phyloP scores from a whole-genome alignment of 2,329 filamentous ascomycete genomes.

The Acarospora socialis region DNA sequence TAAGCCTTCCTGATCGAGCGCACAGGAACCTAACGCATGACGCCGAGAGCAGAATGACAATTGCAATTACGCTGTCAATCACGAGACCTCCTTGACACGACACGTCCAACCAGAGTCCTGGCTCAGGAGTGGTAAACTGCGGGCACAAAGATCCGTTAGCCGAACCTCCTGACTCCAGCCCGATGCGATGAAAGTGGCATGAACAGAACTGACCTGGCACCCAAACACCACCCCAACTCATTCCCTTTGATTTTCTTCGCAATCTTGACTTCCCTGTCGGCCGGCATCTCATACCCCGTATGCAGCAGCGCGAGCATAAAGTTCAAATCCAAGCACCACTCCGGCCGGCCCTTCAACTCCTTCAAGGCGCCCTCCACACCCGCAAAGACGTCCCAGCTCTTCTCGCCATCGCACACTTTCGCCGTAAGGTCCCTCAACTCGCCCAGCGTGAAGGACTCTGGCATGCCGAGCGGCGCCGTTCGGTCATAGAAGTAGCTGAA shows the following conservation, averaged over 20 bases:
- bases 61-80: conserved; percentile 22
- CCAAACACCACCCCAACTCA: conserved; percentile 94
- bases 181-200: not conserved
- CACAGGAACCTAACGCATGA: conserved; percentile 1
- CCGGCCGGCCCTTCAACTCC: conserved; percentile 68
- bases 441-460: conserved; percentile 84
- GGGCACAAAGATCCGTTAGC: conserved; percentile 23
- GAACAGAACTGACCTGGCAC: conserved; percentile 59
- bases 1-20: too few species aligned
- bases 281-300: conserved; percentile 94
- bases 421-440: conserved; percentile 78
- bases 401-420: conserved; percentile 68
- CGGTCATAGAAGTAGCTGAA: conserved; percentile 98
- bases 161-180: conserved; percentile 4
- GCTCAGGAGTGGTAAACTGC: conserved; percentile 67
- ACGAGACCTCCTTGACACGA: conserved; percentile 63
- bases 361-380: conserved; percentile 62
- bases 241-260: conserved; percentile 98
- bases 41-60: conserved; percentile 10
- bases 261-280: conserved; percentile 90
- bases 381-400: conserved; percentile 67
- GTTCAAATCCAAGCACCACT: conserved; percentile 88
- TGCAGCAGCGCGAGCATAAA: conserved; percentile 91
- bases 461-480: conserved; percentile 86
- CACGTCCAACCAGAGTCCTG: conserved; percentile 81